Evolutionary conservation across 768 basidiomycete genomes (phyloP).

Genomic region (Rhizopogon vesiculosus): DNA sequence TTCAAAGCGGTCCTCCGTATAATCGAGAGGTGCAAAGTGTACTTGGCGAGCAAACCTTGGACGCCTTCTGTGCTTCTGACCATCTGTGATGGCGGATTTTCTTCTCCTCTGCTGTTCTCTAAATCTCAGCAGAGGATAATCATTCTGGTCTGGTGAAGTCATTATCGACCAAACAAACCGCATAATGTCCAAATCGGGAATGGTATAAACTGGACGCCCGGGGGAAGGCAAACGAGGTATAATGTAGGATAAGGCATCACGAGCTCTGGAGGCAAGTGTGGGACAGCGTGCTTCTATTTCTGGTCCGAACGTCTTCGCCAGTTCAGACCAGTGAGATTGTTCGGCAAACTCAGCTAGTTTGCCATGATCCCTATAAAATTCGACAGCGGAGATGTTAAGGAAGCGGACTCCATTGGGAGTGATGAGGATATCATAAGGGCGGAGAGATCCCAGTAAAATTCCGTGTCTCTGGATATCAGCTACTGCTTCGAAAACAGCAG

Average conservation of each 20-base stretch:
- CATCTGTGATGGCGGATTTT: neutral
- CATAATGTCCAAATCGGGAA: slow-evolving; percentile 14
- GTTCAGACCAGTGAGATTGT: slow-evolving; percentile 10
- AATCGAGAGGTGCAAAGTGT: slow-evolving; percentile 13
- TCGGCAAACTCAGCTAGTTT: slow-evolving; percentile 17
- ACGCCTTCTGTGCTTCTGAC: neutral
- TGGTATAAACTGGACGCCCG: slow-evolving; percentile 10
- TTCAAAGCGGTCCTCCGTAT: neutral
- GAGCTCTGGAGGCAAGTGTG: neutral
- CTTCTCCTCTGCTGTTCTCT: neutral
- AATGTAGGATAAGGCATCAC: slow-evolving; percentile 12
- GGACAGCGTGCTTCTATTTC: neutral
- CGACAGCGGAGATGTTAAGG: slow-evolving; percentile 12
- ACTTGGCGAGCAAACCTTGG: slow-evolving; percentile 9
- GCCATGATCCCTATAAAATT: slow-evolving; percentile 18
- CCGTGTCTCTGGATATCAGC: slow-evolving; percentile 28
- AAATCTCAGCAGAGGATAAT: neutral
- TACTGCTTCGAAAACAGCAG: slow-evolving; percentile 24
- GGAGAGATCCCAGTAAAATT: slow-evolving; percentile 12
- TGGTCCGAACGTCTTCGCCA: slow-evolving; percentile 16
- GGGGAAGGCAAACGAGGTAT: slow-evolving; percentile 25
- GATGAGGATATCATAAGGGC: slow-evolving; percentile 21
- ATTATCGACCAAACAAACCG: slow-evolving; percentile 17
- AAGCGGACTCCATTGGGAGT: slow-evolving; percentile 26
- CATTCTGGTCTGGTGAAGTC: slow-evolving; percentile 5